These are phyloP conservation scores for Fragaria nilgerrensis DNA, from an alignment of 306 rosid species.

Conservation along the genomic window DNA sequence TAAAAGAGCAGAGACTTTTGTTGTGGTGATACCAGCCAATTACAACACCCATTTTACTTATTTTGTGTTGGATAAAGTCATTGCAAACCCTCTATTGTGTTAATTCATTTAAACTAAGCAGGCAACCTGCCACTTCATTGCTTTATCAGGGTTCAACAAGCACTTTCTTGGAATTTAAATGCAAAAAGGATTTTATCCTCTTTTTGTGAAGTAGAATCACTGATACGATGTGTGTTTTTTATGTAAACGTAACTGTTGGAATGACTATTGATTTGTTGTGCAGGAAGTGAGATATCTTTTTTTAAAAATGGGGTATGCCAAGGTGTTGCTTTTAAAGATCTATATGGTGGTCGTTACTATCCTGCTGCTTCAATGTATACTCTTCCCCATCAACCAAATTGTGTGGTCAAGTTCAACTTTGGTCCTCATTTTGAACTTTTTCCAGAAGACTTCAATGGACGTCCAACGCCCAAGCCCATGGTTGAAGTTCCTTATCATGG, in stretches of 20 bases:
- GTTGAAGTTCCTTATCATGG: slow-evolving; percentile 79
- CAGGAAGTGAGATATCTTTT: slow-evolving; percentile 94
- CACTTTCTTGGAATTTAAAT: background rate
- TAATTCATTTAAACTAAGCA: background rate
- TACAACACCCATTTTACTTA: background rate
- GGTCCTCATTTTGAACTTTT: slow-evolving; percentile 84
- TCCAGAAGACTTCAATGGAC: slow-evolving; percentile 59
- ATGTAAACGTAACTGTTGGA: slow-evolving; percentile 10
- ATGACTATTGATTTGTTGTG: slow-evolving; percentile 27
- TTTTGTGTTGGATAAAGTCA: background rate
- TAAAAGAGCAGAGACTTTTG: background rate
- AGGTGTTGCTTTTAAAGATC: slow-evolving; percentile 87
- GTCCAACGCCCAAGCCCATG: slow-evolving; percentile 79
- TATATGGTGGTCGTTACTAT: slow-evolving; percentile 85
- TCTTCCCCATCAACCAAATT: slow-evolving; percentile 85
- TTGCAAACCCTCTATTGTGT: background rate
- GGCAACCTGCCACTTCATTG: background rate
- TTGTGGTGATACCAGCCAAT: background rate
- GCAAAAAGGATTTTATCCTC: background rate
- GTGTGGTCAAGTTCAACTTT: slow-evolving; percentile 88
- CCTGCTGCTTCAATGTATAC: slow-evolving; percentile 98
- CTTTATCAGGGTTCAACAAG: background rate
- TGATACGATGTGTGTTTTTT: background rate
- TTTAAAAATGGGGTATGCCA: slow-evolving; percentile 85
- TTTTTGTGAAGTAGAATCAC: background rate